Percentiles rank a stretch among this genome's conserved stretches.
These are phyloP conservation scores for Anthracocystis walkeri DNA, from an alignment of 1,284 basidiomycete genomes.

Conservation along the genomic window DNA sequence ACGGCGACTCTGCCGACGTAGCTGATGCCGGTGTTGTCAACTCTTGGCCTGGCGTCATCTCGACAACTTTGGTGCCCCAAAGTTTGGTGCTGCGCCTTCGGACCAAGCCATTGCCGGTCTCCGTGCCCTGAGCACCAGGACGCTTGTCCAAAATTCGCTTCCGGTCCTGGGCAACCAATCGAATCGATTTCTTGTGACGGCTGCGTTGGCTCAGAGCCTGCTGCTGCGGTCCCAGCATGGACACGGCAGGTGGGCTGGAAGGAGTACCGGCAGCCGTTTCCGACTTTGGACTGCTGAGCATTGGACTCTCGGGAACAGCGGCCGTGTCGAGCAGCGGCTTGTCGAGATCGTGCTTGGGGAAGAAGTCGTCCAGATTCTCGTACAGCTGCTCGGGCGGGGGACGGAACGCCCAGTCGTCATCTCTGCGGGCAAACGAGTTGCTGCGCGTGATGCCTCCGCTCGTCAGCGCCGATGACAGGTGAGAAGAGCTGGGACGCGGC, in stretches of 20 bases:
- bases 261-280: constrained; percentile 15
- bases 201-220: constrained; percentile 27
- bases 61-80: constrained; percentile 93
- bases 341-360: constrained; percentile 95
- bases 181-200: constrained; percentile 84
- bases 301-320: constrained; percentile 78
- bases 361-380: constrained; percentile 92
- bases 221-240: constrained; percentile 17
- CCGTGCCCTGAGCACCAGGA: constrained; percentile 66
- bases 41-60: constrained; percentile 81
- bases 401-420: constrained; percentile 75
- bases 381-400: constrained; percentile 94
- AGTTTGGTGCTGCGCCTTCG: constrained; percentile 91
- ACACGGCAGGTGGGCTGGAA: constrained; percentile 16
- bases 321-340: constrained; percentile 89
- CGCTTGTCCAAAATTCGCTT: constrained; percentile 70
- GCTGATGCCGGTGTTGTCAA: constrained; percentile 59
- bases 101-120: constrained; percentile 73
- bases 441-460: constrained; percentile 48
- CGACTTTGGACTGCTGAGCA: constrained; percentile 51
- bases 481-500: constrained; percentile 24
- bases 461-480: constrained; percentile 30
- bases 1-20: constrained; percentile 63
- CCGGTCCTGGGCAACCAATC: constrained; percentile 82
- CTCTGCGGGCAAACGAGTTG: constrained; percentile 61